Evolutionary conservation across 345 rosid genomes (phyloP), one percentile per base, ranked within the genome.

Genomic region (Ailanthus altissimus): DNA sequence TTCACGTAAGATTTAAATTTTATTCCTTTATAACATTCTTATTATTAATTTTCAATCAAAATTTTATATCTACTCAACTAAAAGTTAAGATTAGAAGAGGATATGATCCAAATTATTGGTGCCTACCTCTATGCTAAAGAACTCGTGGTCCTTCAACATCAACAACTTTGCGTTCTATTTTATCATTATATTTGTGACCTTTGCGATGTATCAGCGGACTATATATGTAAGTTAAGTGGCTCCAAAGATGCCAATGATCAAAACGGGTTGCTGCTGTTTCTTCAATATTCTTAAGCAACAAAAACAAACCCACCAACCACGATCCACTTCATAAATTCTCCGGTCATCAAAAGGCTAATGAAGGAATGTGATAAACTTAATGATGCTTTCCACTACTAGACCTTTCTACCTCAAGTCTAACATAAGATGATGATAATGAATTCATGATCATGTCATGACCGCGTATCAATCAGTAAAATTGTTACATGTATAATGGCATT

Each of bases 371-470:
- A 73, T 59, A 2, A 56, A 57, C 8, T 43, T 59, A 26, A 72
- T 56, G 23, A 57, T 72, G 51, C 7, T 56, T 40, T 72, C 75
- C 45, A 56, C 26, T 40, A 72, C 21, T 26, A 21, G n/a, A 3
- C 13, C 16, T 13, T 0, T 7, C 0, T 49, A 3, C 51, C 10
- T 50, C 23, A 47, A 28, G 40, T 20, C 8, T 18, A 54, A 47
- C 36, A n/a, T 62, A 11, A 43, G 25, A 18, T 18, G 45, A 51
- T 32, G 3, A 32, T 32, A 32, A 32, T 32, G 46, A 36, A n/a
- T n/a, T n/a, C n/a, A n/a, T 36, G 76, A 59, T 18, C 57, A 47
- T 73, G 67, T 73, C 76, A 60, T 73, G 18, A 5, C 12, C 1
- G 28, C 67, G 18, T 60, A 73, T 59, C 23, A 12, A 26, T 73